phyloP scores from a whole-genome alignment of 2,329 filamentous ascomycete genomes.

The Drechmeria coniospora region DNA sequence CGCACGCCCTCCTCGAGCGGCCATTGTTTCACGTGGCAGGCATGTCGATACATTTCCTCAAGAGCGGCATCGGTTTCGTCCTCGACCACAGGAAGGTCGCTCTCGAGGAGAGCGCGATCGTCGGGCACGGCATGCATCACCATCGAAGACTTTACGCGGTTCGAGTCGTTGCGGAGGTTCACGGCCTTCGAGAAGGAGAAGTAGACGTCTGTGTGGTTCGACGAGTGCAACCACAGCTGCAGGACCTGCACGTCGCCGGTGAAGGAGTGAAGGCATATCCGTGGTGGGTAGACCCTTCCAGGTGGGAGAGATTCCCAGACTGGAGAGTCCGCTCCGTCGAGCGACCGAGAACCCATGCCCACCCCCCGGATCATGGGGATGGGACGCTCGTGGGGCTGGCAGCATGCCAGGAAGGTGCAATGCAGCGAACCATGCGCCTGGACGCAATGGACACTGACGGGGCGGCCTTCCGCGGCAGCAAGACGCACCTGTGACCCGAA shows the following conservation, averaged over 20 bases:
- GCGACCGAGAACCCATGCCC: slow-evolving; percentile 29
- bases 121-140: slow-evolving; percentile 63
- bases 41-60: slow-evolving; percentile 57
- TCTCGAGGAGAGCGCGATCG: slow-evolving; percentile 70
- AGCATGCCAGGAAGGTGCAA: slow-evolving; percentile 47
- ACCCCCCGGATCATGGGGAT: slow-evolving; percentile 44
- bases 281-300: slow-evolving; percentile 73
- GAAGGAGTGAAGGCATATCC: slow-evolving; percentile 89
- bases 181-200: slow-evolving; percentile 80
- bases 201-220: slow-evolving; percentile 62
- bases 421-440: slow-evolving; percentile 60
- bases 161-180: slow-evolving; percentile 48
- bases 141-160: slow-evolving; percentile 34
- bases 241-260: slow-evolving; percentile 63
- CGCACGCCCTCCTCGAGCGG: slow-evolving; percentile 52
- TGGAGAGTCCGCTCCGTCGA: slow-evolving; percentile 25
- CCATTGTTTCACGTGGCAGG: slow-evolving; percentile 74
- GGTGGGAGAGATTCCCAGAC: too few relatives aligned
- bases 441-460: slow-evolving; percentile 59
- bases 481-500: slow-evolving; percentile 54
- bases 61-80: slow-evolving; percentile 62
- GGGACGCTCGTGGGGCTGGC: slow-evolving; percentile 54
- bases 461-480: slow-evolving; percentile 49
- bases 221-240: slow-evolving; percentile 59
- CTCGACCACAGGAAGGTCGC: slow-evolving; percentile 75